Base-by-base conservation (phyloP, 2,329 filamentous ascomycete species). In the Pezicula neosporulosa region DNA sequence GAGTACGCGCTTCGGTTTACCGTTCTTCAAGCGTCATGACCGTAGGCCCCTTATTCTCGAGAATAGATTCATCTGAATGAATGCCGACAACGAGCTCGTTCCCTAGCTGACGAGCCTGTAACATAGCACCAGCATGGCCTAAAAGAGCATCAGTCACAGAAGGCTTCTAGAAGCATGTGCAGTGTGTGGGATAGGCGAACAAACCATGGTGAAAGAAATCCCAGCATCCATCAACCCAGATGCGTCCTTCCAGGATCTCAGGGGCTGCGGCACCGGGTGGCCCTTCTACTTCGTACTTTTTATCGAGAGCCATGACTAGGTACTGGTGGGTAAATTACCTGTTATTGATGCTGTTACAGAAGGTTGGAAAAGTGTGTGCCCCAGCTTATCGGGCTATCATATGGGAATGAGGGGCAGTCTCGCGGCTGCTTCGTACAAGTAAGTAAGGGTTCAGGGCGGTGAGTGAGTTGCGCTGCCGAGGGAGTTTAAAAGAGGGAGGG, bases 171-270 rank as follows among this genome's bases (percentile, higher is more conserved):
- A 30, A 39, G 30, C 7, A 8, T 12, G 13, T 13, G 33, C 35
- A 35, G 38, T 39, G 47, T 38, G 35, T 42, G 10, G 48, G 30
- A n/a, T n/a, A 37, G 24, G 27, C 18, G 51, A 24, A 62, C 74
- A 60, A 70, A 90, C 89, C 94, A 69, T 97, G 94, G 70, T 99
- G 94, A 73, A 92, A 95, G 73, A 99, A 99, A 76, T 99, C 94
- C 75, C 97, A 99, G 78, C 94, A 99, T 56, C 94, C 94, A 69
- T 99, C 94, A 24, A 99, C 89, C 95, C 95, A 99, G 64, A 99
- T 89, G 60, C 93, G 85, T 63, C 89, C 84, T 51, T 86, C 78
- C 6, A 66, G 54, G 16, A 68, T 58, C 49, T 63, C 62, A n/a
- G 62, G 54, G 6, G 64, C 63, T 19, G 63, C 52, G 6, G 64